phyloP scores from a whole-genome alignment of 257 asterid species.

The Gynochthodes officinalis region DNA sequence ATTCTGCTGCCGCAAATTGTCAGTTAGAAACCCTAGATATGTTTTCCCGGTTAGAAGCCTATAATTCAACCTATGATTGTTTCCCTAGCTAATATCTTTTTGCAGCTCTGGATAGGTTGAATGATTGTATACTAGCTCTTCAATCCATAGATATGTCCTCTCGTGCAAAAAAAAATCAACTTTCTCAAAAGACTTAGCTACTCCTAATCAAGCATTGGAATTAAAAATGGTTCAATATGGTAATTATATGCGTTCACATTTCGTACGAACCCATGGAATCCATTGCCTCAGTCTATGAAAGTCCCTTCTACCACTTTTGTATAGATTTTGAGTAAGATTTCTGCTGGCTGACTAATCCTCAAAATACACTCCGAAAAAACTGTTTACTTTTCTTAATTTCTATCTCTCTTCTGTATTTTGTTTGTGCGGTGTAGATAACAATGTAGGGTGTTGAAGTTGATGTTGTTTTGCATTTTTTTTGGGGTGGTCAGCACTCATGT shows the following conservation, averaged over 20 bases:
- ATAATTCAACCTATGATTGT: slow-evolving; percentile 13
- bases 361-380: neutral
- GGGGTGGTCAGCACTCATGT: neutral
- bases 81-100: slow-evolving; percentile 11
- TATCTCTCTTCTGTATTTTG: neutral
- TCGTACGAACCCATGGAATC: neutral
- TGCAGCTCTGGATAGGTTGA: slow-evolving; percentile 20
- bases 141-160: slow-evolving; percentile 10
- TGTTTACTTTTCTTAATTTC: neutral
- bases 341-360: neutral
- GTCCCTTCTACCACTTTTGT: neutral
- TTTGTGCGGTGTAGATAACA: neutral
- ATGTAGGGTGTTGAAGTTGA: neutral
- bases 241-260: too few species aligned
- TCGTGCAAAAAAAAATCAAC: slow-evolving; percentile 16
- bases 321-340: neutral
- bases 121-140: slow-evolving; percentile 18
- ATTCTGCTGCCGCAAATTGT: slow-evolving; percentile 9
- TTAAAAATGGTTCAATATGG: too few species aligned
- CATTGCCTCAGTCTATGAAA: neutral
- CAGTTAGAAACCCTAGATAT: slow-evolving; percentile 35
- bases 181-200: neutral
- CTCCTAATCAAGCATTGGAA: too few species aligned
- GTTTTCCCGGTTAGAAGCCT: slow-evolving; percentile 14
- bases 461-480: neutral